Evolutionary conservation across 768 basidiomycete genomes (phyloP), one percentile per base, ranked within the genome.

Genomic region (Boletus coccyginus): DNA sequence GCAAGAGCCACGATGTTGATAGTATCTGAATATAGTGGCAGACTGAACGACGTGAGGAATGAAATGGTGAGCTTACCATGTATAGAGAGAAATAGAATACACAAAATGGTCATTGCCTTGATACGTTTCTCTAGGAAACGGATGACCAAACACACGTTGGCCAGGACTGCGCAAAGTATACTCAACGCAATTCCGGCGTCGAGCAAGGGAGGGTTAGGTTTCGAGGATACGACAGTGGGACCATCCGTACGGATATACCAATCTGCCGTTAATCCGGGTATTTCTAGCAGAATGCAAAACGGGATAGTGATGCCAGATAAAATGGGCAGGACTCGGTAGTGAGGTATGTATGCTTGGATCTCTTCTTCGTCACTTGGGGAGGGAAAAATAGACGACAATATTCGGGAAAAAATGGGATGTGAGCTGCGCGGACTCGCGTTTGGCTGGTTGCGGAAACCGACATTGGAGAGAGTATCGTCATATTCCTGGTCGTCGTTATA

Each of bases 221-320:
- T 76, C 7, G 68, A 75, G 36, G 87, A 79, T 1, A 86, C 71
- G 6, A 73, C 69, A 19, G 74, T 66, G 31, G 42, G 21, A 14
- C 53, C 57, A 31, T 75, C 71, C 0, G 82, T 89, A 7, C 78
- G 78, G 54, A 87, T 79, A 59, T 85, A 90, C 90, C 88, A 90
- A 50, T 80, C 78, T 56, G 84, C 85, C 1, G 89, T 92, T 12
- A 92, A 71, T 14, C 87, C 87, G 1, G 92, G 92, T 31, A 94
- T 89, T 62, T 88, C 87, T 32, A 93, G 76, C n/a, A 94, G 77
- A 47, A 92, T 88, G 17, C 86, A 81, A 62, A 94, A 90, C 0
- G 89, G 87, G 38, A 89, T 82, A 56, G 85, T 67, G 40, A 87
- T 75, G 19, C 86, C 87, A 16, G 88, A 83, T 10, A 90, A 54